Evolutionary conservation across 768 basidiomycete genomes (phyloP).

Genomic region (Melanogaster broomeanus): DNA sequence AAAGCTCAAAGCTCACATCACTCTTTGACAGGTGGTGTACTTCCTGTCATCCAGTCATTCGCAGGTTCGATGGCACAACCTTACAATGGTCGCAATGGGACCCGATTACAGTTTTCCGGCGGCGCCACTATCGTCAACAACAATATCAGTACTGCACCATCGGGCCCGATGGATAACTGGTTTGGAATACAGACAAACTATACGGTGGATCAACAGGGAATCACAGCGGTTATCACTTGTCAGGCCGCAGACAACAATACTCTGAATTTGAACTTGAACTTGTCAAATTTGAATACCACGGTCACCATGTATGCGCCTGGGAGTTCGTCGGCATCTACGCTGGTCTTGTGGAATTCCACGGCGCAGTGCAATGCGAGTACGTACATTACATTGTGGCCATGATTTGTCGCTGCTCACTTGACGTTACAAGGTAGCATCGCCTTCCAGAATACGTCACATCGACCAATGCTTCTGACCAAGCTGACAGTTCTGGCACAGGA

Average conservation of each 20-base stretch:
- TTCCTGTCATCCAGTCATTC: too few relatives aligned
- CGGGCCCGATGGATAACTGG: not conserved
- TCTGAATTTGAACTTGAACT: not conserved
- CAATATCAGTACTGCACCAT: not conserved
- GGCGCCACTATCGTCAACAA: not conserved
- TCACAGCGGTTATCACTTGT: not conserved
- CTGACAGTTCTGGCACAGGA: not conserved
- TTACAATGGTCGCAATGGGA: not conserved
- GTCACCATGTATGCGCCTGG: not conserved
- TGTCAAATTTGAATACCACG: not conserved
- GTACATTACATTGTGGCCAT: not conserved
- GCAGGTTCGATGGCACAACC: not conserved
- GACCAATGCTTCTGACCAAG: not conserved
- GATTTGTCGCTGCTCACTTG: too few relatives aligned
- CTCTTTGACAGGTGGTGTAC: too few relatives aligned
- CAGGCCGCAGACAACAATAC: not conserved
- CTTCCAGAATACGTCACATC: conserved; percentile 1
- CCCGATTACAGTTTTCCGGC: too few relatives aligned
- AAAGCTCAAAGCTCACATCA: not conserved
- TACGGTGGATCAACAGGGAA: conserved; percentile 15
- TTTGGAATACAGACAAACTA: not conserved
- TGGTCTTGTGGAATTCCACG: not conserved
- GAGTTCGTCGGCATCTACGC: too few relatives aligned
- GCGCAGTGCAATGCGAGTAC: not conserved
- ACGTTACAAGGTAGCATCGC: not conserved